Evolutionary conservation across 768 basidiomycete species (phyloP), one percentile per base, ranked within the genome.

Genomic region (Candolleomyces efflorescens): DNA sequence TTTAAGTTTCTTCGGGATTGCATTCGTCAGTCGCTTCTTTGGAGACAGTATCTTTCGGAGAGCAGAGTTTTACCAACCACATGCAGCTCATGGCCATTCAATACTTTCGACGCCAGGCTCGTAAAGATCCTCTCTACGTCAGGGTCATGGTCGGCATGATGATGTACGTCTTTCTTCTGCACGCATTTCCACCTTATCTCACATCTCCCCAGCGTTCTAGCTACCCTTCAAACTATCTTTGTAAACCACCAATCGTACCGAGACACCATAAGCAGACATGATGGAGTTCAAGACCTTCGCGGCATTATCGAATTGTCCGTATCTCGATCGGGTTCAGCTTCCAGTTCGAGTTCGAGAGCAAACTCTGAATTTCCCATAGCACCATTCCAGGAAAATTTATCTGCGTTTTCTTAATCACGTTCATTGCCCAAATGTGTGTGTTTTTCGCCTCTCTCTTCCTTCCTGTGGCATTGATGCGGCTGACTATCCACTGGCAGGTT

Each of bases 391-490:
- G 41, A 15, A 43, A 43, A 43, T 43, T 4, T 12, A 20, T 20
- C 41, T 43, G 41, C 9, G 41, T 43, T 6, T 43, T 7, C 41
- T 26, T 58, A 9, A 58, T 51, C 9, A 51, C 50, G 5, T 58
- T 58, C 37, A 49, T 58, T 27, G 56, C 56, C 5, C 56, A 58
- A 39, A 52, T 44, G 56, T 58, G 23, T 1, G 56, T 51, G 7
- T 11, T 2, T 32, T 32, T 3, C 37, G 18, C 23, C 6, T 20
- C 50, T 12, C 13, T 3, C 15, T 3, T 32, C n/a, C 17, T 13
- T 20, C 32, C 1, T 7, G 6, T 32, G 32, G 6, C 11, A 32
- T 32, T 32, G 32, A 32, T 7, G 11, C 7, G 7, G 32, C 32
- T 7, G 2, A 7, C 32, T 5, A 32, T n/a, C 4, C 3, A 36